Base-by-base conservation (phyloP, 345 rosid species). In the Syzygium oleosum region DNA sequence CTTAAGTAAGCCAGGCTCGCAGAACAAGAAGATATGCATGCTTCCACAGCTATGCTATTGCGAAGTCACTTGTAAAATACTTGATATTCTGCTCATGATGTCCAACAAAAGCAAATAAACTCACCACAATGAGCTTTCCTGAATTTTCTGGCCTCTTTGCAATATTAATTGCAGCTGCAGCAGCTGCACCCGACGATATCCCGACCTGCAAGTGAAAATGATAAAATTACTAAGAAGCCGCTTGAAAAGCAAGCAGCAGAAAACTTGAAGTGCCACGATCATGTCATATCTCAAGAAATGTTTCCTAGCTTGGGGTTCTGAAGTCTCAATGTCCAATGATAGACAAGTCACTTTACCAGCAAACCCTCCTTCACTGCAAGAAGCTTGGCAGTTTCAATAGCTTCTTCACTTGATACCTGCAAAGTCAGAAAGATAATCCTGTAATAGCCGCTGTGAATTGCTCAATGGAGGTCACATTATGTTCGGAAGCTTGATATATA, bases 131-230 rank as follows among this genome's bases (percentile, higher is more conserved):
- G 85, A 97, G 94, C 90, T 95, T 97, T 79, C 99, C 98, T 1
- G 95, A 94, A 84, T 93, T 93, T 91, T 96, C 99, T 46, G 96
- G 97, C 90, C 92, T 92, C 93, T 95, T 96, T 31, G 98, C 99
- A 88, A 94, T 91, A 88, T 92, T 92, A 54, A 96, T 93, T 85
- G 99, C 98, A n/a, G 98, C 97, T 2, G 95, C 94, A 0, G 98
- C 91, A 21, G 96, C 98, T 9, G 96, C 98, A 55, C 99, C 99
- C 0, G 98, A 97, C 85, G 98, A 97, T 89, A 97, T 95, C 38
- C 99, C 99, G 16, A 95, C 99, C 99, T 97, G 90, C 84, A 85
- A 49, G 29, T 84, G 22, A 25, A 52, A 14, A 13, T 3, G 11
- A 27, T n/a, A 52, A 51, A 25, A 49, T 84, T 41, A 1, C 52